Conservation (phyloP, 805 yeast species). For the Schizosaccharomyces japonicus region DNA sequence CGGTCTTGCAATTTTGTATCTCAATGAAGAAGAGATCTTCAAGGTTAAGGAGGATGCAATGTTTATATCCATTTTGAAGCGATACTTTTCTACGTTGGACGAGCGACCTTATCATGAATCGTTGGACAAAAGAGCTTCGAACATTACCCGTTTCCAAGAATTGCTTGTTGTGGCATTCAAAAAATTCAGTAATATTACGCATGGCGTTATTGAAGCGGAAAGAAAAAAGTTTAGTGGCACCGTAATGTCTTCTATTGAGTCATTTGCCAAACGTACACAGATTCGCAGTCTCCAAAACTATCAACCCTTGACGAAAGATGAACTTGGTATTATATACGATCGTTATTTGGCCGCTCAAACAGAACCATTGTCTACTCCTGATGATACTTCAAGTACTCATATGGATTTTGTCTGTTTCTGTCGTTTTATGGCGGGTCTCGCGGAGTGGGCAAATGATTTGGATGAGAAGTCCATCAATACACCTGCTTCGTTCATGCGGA, state of each 20-base stretch:
- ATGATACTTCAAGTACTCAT: slow-evolving; percentile 24
- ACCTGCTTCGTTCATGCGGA: slow-evolving; percentile 48
- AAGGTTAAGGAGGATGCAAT: slow-evolving; percentile 76
- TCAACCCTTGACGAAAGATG: slow-evolving; percentile 30
- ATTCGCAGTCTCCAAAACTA: slow-evolving; percentile 63
- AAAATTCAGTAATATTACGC: slow-evolving; percentile 64
- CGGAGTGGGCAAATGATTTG: slow-evolving; percentile 41
- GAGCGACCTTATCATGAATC: slow-evolving; percentile 50
- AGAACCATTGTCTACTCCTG: slow-evolving; percentile 13
- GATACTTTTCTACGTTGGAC: slow-evolving; percentile 54
- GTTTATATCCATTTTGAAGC: slow-evolving; percentile 63
- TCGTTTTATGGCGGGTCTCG: slow-evolving; percentile 51
- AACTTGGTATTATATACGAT: slow-evolving; percentile 57
- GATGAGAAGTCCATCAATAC: slow-evolving; percentile 55
- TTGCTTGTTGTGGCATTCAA: slow-evolving; percentile 75
- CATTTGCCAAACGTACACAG: slow-evolving; percentile 79
- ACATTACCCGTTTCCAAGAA: slow-evolving; percentile 68
- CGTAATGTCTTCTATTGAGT: slow-evolving; percentile 66
- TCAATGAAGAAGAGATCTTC: slow-evolving; percentile 66
- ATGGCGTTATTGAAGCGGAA: slow-evolving; percentile 42
- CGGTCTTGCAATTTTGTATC: slow-evolving; percentile 67
- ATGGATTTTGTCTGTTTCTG: slow-evolving; percentile 56
- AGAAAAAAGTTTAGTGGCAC: slow-evolving; percentile 49
- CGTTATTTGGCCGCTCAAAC: slow-evolving; percentile 56
- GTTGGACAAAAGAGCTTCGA: slow-evolving; percentile 34